Evolutionary conservation across 805 yeast genomes (phyloP).

Genomic region (Suhomyces canberraensis): DNA sequence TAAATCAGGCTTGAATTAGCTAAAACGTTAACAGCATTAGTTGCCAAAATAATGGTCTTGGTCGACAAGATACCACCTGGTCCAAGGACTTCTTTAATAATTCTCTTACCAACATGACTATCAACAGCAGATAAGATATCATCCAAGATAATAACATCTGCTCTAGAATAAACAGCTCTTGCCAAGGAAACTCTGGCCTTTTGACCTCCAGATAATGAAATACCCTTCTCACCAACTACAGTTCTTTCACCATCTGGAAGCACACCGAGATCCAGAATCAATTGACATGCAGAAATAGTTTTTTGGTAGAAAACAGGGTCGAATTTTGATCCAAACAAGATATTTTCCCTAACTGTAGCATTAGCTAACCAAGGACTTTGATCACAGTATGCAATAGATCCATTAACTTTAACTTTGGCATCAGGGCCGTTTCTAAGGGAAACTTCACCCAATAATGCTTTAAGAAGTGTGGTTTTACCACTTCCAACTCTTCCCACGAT

Average conservation of each 20-base stretch:
- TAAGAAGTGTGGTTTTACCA: conserved; percentile 22
- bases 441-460: conserved; percentile 22
- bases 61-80: conserved; percentile 18
- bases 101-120: conserved; percentile 25
- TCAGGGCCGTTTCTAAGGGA: background rate
- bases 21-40: conserved; percentile 22
- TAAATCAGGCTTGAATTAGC: conserved; percentile 56
- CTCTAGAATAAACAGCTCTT: conserved; percentile 25
- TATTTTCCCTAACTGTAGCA: conserved; percentile 22
- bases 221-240: conserved; percentile 27
- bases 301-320: conserved; percentile 18
- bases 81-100: conserved; percentile 21
- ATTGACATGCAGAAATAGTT: conserved; percentile 23
- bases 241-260: conserved; percentile 27
- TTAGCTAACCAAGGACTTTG: conserved; percentile 25
- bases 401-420: conserved; percentile 13
- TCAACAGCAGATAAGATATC: conserved; percentile 28
- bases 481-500: conserved; percentile 25
- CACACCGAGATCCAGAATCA: conserved; percentile 19
- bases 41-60: conserved; percentile 25
- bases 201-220: conserved; percentile 28
- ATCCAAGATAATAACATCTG: conserved; percentile 24
- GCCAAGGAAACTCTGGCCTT: conserved; percentile 27
- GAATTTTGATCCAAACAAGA: conserved; percentile 22
- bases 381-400: conserved; percentile 23